Evolutionary conservation across 2,329 filamentous ascomycete species (phyloP).

Genomic region (Claviceps monticola): DNA sequence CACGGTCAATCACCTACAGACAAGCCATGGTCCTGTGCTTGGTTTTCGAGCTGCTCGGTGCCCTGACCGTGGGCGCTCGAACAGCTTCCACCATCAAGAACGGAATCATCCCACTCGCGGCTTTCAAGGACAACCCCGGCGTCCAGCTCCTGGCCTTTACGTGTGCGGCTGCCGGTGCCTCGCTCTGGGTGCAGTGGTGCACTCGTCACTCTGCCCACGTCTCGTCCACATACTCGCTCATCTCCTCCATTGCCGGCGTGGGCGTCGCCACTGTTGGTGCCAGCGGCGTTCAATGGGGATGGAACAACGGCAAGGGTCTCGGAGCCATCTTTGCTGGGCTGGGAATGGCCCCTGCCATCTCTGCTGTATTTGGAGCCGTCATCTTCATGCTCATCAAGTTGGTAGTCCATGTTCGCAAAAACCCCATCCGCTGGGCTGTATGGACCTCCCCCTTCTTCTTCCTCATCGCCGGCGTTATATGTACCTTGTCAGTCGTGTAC

Average conservation of each 20-base stretch:
- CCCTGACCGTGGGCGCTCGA: slow-evolving; percentile 51
- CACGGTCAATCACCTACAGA: slow-evolving; percentile 46
- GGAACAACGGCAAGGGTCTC: slow-evolving; percentile 51
- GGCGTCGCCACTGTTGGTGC: slow-evolving; percentile 54
- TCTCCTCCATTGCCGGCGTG: slow-evolving; percentile 55
- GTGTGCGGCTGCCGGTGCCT: slow-evolving; percentile 49
- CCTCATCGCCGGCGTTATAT: slow-evolving; percentile 59
- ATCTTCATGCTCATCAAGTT: slow-evolving; percentile 55
- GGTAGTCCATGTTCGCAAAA: slow-evolving; percentile 54
- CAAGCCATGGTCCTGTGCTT: slow-evolving; percentile 54
- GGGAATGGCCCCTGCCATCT: slow-evolving; percentile 53
- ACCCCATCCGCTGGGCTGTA: slow-evolving; percentile 59
- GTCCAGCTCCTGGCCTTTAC: slow-evolving; percentile 57
- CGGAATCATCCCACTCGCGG: slow-evolving; percentile 49
- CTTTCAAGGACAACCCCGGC: slow-evolving; percentile 46
- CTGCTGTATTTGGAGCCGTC: slow-evolving; percentile 45
- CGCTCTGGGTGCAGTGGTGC: slow-evolving; percentile 70
- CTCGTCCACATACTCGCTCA: slow-evolving; percentile 58
- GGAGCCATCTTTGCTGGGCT: slow-evolving; percentile 55
- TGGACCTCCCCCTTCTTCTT: slow-evolving; percentile 65
- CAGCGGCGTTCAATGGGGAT: slow-evolving; percentile 48
- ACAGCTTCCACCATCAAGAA: slow-evolving; percentile 72
- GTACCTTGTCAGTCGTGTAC: slow-evolving; percentile 66
- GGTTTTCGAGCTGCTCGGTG: slow-evolving; percentile 55
- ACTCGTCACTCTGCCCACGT: slow-evolving; percentile 60